Conservation (phyloP, 768 basidiomycete species). For the Tylopilus felleus region DNA sequence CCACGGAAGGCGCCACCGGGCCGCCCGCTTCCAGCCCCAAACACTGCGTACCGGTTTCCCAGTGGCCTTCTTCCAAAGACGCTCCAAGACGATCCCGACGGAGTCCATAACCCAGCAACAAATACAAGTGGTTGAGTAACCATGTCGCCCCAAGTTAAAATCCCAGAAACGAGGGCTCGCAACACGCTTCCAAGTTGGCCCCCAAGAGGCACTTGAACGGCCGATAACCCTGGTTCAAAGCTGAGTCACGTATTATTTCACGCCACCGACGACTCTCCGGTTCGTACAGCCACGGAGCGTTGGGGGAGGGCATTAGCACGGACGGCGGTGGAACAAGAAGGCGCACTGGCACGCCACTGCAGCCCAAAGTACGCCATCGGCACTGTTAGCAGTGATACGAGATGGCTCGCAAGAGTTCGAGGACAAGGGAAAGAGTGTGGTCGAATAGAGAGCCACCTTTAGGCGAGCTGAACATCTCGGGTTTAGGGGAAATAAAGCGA, state of each 20-base stretch:
- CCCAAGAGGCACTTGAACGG: not conserved
- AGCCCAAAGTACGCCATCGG: no score
- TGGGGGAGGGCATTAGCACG: conserved; percentile 58
- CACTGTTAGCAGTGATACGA: no score
- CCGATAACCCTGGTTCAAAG: not conserved
- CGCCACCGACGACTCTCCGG: conserved; percentile 70
- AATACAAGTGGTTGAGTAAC: not conserved
- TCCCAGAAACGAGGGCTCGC: not conserved
- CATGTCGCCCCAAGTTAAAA: not conserved
- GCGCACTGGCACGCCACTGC: conserved; percentile 39
- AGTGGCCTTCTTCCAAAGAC: not conserved
- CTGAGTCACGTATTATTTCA: conserved; percentile 52
- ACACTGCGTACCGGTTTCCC: not conserved
- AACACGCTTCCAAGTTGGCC: not conserved
- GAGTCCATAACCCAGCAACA: not conserved
- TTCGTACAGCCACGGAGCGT: conserved; percentile 52
- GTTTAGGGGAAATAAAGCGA: no score
- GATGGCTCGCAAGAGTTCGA: no score
- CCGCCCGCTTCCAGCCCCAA: not conserved
- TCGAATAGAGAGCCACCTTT: no score
- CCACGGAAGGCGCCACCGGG: not conserved
- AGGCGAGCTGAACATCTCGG: no score
- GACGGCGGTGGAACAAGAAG: conserved; percentile 44
- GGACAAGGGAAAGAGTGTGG: no score
- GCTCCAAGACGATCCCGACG: not conserved